Percentiles rank a stretch among this genome's conserved stretches.
Conservation (phyloP, 148 eudicot species). For the Fagopyrum tataricum region DNA sequence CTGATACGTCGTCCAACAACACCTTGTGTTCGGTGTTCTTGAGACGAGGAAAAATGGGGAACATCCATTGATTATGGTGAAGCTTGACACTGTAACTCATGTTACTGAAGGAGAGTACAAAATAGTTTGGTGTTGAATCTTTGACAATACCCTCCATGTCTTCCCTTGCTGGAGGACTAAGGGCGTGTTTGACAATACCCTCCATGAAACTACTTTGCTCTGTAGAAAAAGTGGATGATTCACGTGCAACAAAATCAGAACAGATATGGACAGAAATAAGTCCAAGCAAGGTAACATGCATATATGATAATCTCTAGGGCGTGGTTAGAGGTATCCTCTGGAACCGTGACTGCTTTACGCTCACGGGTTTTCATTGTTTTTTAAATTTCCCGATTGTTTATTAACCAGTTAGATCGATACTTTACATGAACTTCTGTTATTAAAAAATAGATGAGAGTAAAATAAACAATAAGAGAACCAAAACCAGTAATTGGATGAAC, state of each 20-base stretch:
- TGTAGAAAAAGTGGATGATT: background rate
- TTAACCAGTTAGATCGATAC: no score
- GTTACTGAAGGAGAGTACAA: slow-evolving; percentile 14
- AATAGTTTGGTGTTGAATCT: background rate
- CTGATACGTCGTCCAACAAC: slow-evolving; percentile 17
- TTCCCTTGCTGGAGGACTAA: no score
- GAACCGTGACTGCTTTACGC: background rate
- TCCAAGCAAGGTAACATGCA: background rate
- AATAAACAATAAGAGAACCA: background rate
- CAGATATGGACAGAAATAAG: background rate
- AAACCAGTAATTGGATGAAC: background rate
- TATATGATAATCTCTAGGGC: background rate
- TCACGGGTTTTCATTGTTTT: no score
- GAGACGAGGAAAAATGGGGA: no score
- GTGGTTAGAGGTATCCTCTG: no score
- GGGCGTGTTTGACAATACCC: background rate
- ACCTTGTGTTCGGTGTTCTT: slow-evolving; percentile 18
- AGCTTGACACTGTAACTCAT: slow-evolving; percentile 19
- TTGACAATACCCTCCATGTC: background rate
- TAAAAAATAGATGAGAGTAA: no score
- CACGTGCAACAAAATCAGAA: background rate
- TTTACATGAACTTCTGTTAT: no score
- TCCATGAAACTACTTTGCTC: background rate
- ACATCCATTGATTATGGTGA: no score
- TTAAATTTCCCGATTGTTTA: no score